Conservation (phyloP, 148 eudicot species). For the Arctostaphylos glauca region DNA sequence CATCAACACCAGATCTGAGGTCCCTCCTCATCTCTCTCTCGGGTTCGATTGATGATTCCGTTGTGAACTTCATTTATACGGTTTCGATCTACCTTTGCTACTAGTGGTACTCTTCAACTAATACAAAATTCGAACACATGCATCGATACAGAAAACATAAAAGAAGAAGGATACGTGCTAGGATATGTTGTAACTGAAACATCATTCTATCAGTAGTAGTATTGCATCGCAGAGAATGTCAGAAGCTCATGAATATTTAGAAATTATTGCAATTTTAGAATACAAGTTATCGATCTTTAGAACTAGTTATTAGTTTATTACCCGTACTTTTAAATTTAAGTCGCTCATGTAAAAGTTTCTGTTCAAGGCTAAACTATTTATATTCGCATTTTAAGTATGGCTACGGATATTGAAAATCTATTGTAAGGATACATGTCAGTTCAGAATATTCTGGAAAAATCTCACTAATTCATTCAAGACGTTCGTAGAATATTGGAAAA, state of each 20-base stretch:
- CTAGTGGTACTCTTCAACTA: background rate
- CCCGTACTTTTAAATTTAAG: background rate
- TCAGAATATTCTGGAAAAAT: background rate
- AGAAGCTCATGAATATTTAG: background rate
- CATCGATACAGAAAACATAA: background rate
- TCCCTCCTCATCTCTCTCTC: slow-evolving; percentile 3
- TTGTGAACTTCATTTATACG: slow-evolving; percentile 6
- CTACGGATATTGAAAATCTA: background rate
- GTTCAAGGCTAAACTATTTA: background rate
- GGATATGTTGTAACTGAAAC: background rate
- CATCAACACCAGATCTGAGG: slow-evolving; percentile 88
- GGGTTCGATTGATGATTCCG: background rate
- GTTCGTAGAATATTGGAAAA: too few species aligned
- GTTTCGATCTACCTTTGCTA: slow-evolving; percentile 4
- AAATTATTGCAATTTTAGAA: background rate
- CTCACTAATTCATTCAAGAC: too few species aligned
- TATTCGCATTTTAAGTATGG: too few species aligned
- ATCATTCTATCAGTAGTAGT: background rate
- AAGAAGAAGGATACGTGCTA: background rate
- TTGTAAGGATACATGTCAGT: background rate
- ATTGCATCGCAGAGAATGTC: background rate
- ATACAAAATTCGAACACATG: background rate
- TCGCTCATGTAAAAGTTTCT: background rate
- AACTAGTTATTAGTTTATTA: background rate
- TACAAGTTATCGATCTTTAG: background rate